These are phyloP conservation scores for Globisporangium nunn DNA, from an alignment of 352 stramenopile genomes.

Conservation along the genomic window DNA sequence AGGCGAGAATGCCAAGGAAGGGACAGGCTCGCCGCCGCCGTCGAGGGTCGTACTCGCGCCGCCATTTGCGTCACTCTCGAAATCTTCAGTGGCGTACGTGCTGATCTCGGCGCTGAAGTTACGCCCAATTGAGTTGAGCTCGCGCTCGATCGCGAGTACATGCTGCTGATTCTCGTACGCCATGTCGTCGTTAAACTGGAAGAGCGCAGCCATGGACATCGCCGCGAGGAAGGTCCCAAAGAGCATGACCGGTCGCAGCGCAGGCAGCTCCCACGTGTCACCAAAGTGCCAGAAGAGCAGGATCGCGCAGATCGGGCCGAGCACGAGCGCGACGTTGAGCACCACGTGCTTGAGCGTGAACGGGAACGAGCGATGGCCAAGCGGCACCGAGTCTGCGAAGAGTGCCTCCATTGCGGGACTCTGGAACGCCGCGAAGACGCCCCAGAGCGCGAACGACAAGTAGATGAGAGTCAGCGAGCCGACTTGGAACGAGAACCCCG, in stretches of 20 bases:
- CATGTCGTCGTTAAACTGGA: constrained; percentile 75
- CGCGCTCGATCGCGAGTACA: constrained; percentile 43
- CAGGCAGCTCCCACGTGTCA: constrained; percentile 63
- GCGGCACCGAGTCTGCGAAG: constrained; percentile 77
- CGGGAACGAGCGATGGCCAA: constrained; percentile 54
- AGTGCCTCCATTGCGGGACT: constrained; percentile 72
- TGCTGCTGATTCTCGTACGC: constrained; percentile 61
- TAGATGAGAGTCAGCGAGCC: constrained; percentile 44
- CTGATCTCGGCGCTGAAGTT: constrained; percentile 57
- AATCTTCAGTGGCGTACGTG: constrained; percentile 18
- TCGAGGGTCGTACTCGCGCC: neutral
- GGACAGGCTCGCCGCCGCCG: neutral
- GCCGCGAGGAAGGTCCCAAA: constrained; percentile 54
- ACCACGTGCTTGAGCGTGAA: constrained; percentile 77
- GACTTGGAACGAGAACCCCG: constrained; percentile 35
- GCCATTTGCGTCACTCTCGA: constrained; percentile 4
- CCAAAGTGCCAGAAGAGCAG: constrained; percentile 66
- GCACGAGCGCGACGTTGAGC: constrained; percentile 36
- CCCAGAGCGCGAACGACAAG: constrained; percentile 66
- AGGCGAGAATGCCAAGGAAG: constrained; percentile 12
- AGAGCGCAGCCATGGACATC: constrained; percentile 52
- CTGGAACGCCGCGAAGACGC: constrained; percentile 68
- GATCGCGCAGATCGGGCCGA: constrained; percentile 53
- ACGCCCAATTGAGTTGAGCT: constrained; percentile 55
- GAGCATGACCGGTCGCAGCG: constrained; percentile 57